Conservation (phyloP, 768 basidiomycete genomes). For the Amanita rimosa region DNA sequence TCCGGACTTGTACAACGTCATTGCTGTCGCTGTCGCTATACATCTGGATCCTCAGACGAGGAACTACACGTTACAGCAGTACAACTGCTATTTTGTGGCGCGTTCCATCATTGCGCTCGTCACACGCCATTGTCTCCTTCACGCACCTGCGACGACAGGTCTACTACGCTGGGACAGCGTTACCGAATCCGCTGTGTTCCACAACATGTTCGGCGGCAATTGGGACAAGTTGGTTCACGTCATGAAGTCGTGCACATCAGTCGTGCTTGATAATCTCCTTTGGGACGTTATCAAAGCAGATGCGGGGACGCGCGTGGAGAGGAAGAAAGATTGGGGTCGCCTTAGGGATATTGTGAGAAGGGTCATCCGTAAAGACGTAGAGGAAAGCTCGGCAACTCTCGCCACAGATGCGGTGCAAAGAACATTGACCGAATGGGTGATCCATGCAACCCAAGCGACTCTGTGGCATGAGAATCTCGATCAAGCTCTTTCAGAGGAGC, state of each 20-base stretch:
- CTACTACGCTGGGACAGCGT: background rate
- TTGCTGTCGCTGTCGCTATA: background rate
- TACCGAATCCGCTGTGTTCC: background rate
- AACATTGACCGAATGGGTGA: background rate
- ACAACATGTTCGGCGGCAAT: background rate
- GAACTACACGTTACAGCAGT: background rate
- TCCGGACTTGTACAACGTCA: background rate
- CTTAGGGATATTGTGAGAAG: background rate
- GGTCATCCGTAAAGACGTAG: no score
- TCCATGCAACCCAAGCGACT: background rate
- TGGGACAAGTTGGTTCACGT: background rate
- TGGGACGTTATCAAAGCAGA: background rate
- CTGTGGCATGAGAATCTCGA: background rate
- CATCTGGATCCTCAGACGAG: background rate
- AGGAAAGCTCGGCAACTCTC: background rate
- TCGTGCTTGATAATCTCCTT: background rate
- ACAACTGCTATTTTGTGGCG: slow-evolving; percentile 1
- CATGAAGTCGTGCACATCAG: background rate
- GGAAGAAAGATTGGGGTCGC: background rate
- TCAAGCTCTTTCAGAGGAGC: background rate
- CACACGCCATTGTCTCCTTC: background rate
- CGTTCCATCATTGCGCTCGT: background rate
- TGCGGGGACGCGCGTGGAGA: background rate
- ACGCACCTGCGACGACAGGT: background rate
- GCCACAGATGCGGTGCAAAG: background rate